A percentile compares a stretch with the other conserved stretches of the same genome.
Conservation (phyloP, 176 grass and related monocot genomes). For the Raddia distichophylla region DNA sequence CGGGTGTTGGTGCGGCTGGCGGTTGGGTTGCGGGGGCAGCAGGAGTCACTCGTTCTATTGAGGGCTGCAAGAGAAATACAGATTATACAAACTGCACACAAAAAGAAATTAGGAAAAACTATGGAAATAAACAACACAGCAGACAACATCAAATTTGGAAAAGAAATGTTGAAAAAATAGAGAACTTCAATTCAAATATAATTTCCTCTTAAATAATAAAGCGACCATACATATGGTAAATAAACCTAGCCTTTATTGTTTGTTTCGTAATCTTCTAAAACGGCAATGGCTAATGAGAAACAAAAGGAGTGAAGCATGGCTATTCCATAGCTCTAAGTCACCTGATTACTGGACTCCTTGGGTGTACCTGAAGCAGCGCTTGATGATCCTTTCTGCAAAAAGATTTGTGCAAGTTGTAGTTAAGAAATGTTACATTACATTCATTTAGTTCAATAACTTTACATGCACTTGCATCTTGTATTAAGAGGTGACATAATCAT, state of each 20-base stretch:
- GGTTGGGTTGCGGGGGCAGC: conserved; percentile 33
- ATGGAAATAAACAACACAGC: neutral
- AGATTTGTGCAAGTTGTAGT: conserved; percentile 4
- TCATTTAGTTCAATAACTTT: neutral
- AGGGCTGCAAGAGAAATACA: conserved; percentile 38
- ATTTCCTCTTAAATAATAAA: conserved; percentile 27
- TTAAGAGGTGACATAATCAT: neutral
- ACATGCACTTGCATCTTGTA: neutral
- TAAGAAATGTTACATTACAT: neutral
- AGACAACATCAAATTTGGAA: neutral
- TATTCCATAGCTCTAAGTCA: neutral
- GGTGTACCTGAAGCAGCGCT: conserved; percentile 47
- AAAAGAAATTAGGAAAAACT: conserved; percentile 1
- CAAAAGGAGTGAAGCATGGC: neutral
- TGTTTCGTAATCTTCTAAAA: neutral
- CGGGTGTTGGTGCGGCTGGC: conserved; percentile 27
- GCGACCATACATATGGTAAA: neutral
- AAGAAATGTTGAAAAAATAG: neutral
- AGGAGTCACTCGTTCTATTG: conserved; percentile 23
- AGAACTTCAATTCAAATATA: neutral
- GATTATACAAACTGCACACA: neutral
- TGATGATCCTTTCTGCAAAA: conserved; percentile 53
- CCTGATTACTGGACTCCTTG: conserved; percentile 37
- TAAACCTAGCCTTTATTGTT: conserved; percentile 10
- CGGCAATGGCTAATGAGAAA: neutral